A percentile compares a stretch with the other conserved stretches of the same genome.
Evolutionary conservation across 768 basidiomycete species (phyloP).

Genomic region (Russula lepida): DNA sequence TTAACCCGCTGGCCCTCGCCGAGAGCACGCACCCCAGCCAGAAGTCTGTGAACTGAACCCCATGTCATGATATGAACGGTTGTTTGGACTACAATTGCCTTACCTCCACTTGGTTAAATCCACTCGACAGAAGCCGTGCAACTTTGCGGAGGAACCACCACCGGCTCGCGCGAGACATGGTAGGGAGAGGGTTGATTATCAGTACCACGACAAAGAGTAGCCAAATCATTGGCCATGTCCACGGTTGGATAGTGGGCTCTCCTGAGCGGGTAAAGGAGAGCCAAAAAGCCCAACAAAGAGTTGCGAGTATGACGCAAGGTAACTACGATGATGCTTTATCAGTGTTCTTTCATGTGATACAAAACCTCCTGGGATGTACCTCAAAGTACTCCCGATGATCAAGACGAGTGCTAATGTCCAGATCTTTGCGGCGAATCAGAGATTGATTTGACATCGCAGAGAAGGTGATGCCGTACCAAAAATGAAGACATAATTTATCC

Average conservation of each 20-base stretch:
- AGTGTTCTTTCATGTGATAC: background rate
- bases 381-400: conserved; percentile 76
- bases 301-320: conserved; percentile 68
- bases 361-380: conserved; percentile 28
- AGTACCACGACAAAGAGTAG: conserved; percentile 49
- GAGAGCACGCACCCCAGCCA: conserved; percentile 66
- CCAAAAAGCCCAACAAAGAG: conserved; percentile 76
- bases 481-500: conserved; percentile 93
- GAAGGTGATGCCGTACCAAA: conserved; percentile 47
- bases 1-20: background rate
- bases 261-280: conserved; percentile 69
- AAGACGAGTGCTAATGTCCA: conserved; percentile 18
- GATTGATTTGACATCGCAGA: background rate
- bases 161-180: conserved; percentile 54
- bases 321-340: conserved; percentile 37
- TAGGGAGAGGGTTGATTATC: conserved; percentile 69
- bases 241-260: conserved; percentile 45
- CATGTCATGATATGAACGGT: background rate
- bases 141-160: conserved; percentile 74
- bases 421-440: background rate
- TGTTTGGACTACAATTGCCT: conserved; percentile 16
- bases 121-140: conserved; percentile 57
- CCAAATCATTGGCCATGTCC: conserved; percentile 79
- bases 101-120: conserved; percentile 69
- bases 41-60: conserved; percentile 67